Conservation (phyloP, 129 eudicot species). For the Escallonia rubra region DNA sequence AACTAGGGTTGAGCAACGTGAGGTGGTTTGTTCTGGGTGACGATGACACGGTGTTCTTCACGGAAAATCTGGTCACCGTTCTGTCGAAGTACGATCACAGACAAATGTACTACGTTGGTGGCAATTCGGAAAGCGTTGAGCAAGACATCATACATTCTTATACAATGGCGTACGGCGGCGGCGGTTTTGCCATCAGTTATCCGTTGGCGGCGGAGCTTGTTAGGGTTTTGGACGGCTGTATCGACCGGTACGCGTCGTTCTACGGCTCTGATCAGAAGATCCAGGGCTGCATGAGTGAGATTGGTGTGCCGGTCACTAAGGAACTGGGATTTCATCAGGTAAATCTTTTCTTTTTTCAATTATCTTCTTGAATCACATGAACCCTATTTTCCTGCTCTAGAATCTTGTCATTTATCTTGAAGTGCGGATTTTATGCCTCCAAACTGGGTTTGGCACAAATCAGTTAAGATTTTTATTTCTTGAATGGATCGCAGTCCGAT, state of each 20-base stretch:
- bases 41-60: constrained; percentile 29
- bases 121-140: constrained; percentile 25
- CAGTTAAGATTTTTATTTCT: too few relatives aligned
- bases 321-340: constrained; percentile 47
- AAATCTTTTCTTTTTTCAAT: background rate
- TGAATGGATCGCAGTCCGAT: too few relatives aligned
- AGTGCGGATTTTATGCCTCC: too few relatives aligned
- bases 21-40: constrained; percentile 31
- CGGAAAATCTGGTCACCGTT: constrained; percentile 22
- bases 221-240: constrained; percentile 26
- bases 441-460: too few relatives aligned
- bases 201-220: constrained; percentile 34
- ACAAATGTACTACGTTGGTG: constrained; percentile 32
- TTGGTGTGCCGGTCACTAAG: constrained; percentile 30
- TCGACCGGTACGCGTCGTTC: constrained; percentile 26
- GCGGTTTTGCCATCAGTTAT: constrained; percentile 39
- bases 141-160: constrained; percentile 23
- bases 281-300: constrained; percentile 30
- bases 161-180: constrained; percentile 43
- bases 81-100: constrained; percentile 34
- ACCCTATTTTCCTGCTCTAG: too few relatives aligned
- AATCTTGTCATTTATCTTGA: too few relatives aligned
- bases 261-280: constrained; percentile 28
- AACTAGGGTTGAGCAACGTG: constrained; percentile 17
- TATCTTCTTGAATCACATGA: too few relatives aligned